Evolutionary conservation across 1,139 yeast genomes (phyloP), one percentile per base, ranked within the genome.

Genomic region (Taphrina populina): DNA sequence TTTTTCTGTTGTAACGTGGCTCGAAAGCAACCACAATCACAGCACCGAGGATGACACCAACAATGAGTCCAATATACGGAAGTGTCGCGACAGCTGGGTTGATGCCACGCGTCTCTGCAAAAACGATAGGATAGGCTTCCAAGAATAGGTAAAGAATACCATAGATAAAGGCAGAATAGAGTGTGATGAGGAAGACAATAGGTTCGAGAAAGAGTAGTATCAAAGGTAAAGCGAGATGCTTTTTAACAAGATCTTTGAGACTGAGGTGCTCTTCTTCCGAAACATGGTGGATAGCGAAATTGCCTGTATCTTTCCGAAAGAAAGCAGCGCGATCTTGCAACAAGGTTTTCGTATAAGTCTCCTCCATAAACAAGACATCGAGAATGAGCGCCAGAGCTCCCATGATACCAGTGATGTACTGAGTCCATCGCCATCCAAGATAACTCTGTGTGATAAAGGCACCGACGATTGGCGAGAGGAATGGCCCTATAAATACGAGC

Each of bases 331-430:
- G 79, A 54, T 71, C 76, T 66, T 83, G 84, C 64, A 88, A 75
- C 58, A 88, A 82, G 3, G 84, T 88, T 3, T 95, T 94, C 8
- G 95, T 88, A 69, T 86, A 88, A 24, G 96, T 88, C 73, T 90
- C 97, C 6, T 95, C 95, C 66, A 80, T 72, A 52, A 71, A 49
- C 7, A 67, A 67, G 65, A 79, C 80, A 43, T 81, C 77, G 0
- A 84, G 80, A 0, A 82, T 81, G 0, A 85, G 83, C 2, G 83
- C 84, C 45, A 80, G 34, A 72, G 1, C 52, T 15, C 47, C 66
- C 1, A 71, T 65, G 23, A 61, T 61, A 78, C 71, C 59, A 73
- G 80, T 77, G 30, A 81, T 71, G 82, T 84, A 81, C 47, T 63
- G 61, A 3, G 69, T 56, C 39, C 88, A 84, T 67, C 81, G 75